Evolutionary conservation across 805 yeast genomes (phyloP).

Genomic region (Wickerhamomyces alni): DNA sequence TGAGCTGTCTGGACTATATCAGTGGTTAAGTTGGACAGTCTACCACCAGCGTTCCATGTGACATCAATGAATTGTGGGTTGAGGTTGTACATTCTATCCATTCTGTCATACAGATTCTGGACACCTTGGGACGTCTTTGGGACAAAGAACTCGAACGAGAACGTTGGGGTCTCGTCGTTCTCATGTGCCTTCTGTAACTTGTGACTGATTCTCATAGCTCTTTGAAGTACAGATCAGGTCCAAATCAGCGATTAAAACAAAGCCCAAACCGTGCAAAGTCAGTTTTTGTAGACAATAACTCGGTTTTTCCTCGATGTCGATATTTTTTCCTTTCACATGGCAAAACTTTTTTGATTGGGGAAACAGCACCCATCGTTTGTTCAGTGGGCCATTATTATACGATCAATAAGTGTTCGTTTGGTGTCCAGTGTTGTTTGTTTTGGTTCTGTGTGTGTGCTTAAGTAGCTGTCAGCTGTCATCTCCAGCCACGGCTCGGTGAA

Average conservation of each 20-base stretch:
- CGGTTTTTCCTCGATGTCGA: background rate
- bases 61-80: conserved; percentile 91
- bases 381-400: too few relatives aligned
- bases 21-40: conserved; percentile 73
- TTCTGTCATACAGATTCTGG: conserved; percentile 90
- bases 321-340: conserved; percentile 10
- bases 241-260: too few relatives aligned
- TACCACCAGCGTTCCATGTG: conserved; percentile 99
- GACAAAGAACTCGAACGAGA: conserved; percentile 94
- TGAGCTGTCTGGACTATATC: conserved; percentile 92
- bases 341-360: conserved; percentile 5
- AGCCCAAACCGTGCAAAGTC: too few relatives aligned
- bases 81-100: conserved; percentile 94
- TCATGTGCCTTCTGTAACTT: conserved; percentile 29
- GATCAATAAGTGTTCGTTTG: too few relatives aligned
- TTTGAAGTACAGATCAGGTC: background rate
- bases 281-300: background rate
- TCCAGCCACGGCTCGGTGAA: background rate
- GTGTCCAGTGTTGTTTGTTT: too few relatives aligned
- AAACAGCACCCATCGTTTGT: conserved; percentile 1
- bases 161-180: conserved; percentile 49
- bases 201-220: conserved; percentile 33
- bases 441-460: too few relatives aligned
- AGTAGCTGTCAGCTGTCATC: too few relatives aligned
- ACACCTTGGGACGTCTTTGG: conserved; percentile 98